Evolutionary conservation across 2,329 filamentous ascomycete species (phyloP), one percentile per base, ranked within the genome.

Genomic region (Trichoderma sp.): DNA sequence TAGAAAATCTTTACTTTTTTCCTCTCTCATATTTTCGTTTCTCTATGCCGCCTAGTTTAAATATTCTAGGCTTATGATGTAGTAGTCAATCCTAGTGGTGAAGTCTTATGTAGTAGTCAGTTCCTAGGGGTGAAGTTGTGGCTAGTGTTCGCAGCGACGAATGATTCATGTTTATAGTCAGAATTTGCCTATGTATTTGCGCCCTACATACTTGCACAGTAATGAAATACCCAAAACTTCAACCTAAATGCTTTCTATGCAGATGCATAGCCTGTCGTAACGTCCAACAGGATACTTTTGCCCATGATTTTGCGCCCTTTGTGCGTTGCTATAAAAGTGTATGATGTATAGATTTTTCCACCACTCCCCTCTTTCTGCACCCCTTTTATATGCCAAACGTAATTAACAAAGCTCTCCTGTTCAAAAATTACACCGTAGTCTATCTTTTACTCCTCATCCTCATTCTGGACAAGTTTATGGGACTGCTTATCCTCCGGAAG

Each of bases 401-500:
- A 55, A 19, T 16, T 6, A 19, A 27, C 14, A 4, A 55, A 55
- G 21, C 5, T 35, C 53, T 27, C 27, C 27, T 11, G 11, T 14
- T 35, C 33, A 35, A 29, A 35, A 21, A 16, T 2, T 1, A 52
- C 4, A n/a, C 7, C 33, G 2, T 61, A 4, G 13, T 2, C 52
- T 57, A 29, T 52, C 2, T 33, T 37, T 8, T 57, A 47, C 16
- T 61, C 58, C 3, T 62, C 58, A 29, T 60, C 65, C n/a, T 29
- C 49, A 10, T 57, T 53, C 8, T 29, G 62, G 5, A 21, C 35
- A 35, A 61, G 55, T 52, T 69, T 65, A 29, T 56, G 52, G 0
- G 71, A 35, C 40, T 60, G 72, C 68, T 71, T 76, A 1, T 74
- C 76, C 6, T 76, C 70, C 0, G 79, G 79, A 31, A 81, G 63